These are phyloP conservation scores for Ascomycota sp. DNA, from an alignment of 2,329 filamentous ascomycete species.

Conservation along the genomic window DNA sequence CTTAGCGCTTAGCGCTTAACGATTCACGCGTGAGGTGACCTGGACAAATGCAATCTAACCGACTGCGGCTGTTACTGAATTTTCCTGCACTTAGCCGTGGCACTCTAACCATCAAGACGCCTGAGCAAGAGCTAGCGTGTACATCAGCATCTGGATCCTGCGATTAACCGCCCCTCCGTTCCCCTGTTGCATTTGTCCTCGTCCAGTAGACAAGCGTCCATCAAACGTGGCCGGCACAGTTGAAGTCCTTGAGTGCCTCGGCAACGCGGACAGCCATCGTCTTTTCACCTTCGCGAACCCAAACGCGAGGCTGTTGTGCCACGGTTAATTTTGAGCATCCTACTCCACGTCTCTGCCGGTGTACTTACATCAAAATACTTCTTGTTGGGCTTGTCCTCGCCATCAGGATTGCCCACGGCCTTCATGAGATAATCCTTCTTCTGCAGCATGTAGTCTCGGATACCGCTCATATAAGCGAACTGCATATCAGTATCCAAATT, in stretches of 20 bases:
- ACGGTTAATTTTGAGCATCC: too few species aligned
- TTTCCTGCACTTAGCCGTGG: too few species aligned
- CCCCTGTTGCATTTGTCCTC: too few species aligned
- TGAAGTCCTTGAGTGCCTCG: conserved; percentile 80
- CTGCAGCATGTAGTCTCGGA: conserved; percentile 82
- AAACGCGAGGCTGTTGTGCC: conserved; percentile 52
- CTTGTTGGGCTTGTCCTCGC: conserved; percentile 98
- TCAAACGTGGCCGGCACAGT: conserved; percentile 23
- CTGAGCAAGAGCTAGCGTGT: too few species aligned
- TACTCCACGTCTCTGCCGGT: too few species aligned
- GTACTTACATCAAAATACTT: conserved; percentile 51
- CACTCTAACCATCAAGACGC: too few species aligned
- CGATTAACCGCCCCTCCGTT: too few species aligned
- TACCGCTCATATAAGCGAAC: conserved; percentile 78
- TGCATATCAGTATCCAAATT: conserved; percentile 98
- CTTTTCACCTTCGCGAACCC: conserved; percentile 95
- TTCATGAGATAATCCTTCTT: conserved; percentile 88
- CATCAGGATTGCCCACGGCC: conserved; percentile 87
- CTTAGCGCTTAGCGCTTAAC: too few species aligned
- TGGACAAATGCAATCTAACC: too few species aligned
- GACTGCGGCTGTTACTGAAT: too few species aligned
- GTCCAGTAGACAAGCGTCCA: conserved; percentile 1
- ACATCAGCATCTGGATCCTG: too few species aligned
- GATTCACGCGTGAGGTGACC: too few species aligned
- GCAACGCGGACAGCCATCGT: conserved; percentile 70